Conservation (phyloP, 495 filamentous ascomycete species). For the Lasiosphaeria miniovina region DNA sequence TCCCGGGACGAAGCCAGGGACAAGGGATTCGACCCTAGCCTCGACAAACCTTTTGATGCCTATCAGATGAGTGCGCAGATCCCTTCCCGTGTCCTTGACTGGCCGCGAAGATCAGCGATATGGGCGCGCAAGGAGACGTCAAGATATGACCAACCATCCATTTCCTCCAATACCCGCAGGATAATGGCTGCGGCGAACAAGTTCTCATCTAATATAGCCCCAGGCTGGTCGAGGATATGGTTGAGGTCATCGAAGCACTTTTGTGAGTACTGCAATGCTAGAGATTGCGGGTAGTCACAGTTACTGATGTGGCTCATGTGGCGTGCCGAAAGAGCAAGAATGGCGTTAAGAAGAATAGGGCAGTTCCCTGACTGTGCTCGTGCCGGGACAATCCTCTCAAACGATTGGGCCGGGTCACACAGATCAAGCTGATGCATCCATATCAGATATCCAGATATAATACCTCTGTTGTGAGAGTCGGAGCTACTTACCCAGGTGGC, state of each 20-base stretch:
- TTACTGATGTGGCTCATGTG: slow-evolving; percentile 49
- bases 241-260: slow-evolving; percentile 52
- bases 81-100: slow-evolving; percentile 38
- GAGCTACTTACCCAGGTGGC: slow-evolving; percentile 45
- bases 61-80: slow-evolving; percentile 46
- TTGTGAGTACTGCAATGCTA: slow-evolving; percentile 48
- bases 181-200: slow-evolving; percentile 61
- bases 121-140: slow-evolving; percentile 14
- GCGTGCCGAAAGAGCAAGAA: slow-evolving; percentile 55
- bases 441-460: neutral
- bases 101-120: neutral
- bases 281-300: slow-evolving; percentile 35
- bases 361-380: slow-evolving; percentile 39
- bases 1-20: slow-evolving; percentile 34
- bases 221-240: slow-evolving; percentile 45
- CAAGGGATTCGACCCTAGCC: slow-evolving; percentile 29
- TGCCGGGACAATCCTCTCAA: slow-evolving; percentile 52
- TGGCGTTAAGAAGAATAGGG: slow-evolving; percentile 55
- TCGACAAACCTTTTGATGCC: slow-evolving; percentile 49
- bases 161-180: slow-evolving; percentile 59
- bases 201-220: slow-evolving; percentile 56
- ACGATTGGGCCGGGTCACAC: slow-evolving; percentile 52
- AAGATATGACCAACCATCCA: slow-evolving; percentile 44
- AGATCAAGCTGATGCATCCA: slow-evolving; percentile 49
- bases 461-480: neutral